These are phyloP conservation scores for Magnaporthiopsis rhizophila DNA, from an alignment of 2,329 filamentous ascomycete species.

Conservation along the genomic window DNA sequence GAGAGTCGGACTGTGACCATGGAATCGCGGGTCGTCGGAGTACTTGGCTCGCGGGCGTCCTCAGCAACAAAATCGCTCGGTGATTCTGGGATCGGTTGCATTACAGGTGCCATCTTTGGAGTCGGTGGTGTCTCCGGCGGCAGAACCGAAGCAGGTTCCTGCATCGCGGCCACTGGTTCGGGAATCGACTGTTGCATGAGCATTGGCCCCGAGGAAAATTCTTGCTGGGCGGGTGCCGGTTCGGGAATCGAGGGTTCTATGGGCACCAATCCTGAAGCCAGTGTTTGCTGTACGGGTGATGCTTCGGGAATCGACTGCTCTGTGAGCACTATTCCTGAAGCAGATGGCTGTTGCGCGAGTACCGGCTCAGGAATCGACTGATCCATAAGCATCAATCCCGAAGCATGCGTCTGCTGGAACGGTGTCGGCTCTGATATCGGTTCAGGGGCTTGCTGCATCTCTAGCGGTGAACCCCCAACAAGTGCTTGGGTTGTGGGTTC, in stretches of 20 bases:
- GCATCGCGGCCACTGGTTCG: not conserved
- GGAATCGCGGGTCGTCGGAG: slow-evolving; percentile 39
- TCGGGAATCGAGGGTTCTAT: not conserved
- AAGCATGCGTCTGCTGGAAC: not conserved
- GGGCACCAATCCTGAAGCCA: not conserved
- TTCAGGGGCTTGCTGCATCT: not conserved
- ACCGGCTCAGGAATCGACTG: not conserved
- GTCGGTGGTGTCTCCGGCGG: not conserved
- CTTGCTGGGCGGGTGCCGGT: not conserved
- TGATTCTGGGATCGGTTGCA: not conserved
- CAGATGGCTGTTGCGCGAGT: not conserved
- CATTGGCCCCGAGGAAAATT: not conserved
- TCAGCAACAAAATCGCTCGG: not conserved
- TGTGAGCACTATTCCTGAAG: not conserved
- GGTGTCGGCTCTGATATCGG: not conserved
- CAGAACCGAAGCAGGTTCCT: too few relatives aligned
- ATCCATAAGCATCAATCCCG: not conserved
- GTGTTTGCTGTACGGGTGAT: not conserved
- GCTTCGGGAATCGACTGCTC: not conserved
- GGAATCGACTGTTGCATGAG: not conserved
- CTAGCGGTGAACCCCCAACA: not conserved
- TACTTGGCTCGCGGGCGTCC: not conserved
- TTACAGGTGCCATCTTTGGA: not conserved
- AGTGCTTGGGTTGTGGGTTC: not conserved
- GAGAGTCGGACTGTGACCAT: slow-evolving; percentile 62